Evolutionary conservation across 2,329 filamentous ascomycete species (phyloP), one percentile per base, ranked within the genome.

Genomic region (Cordyceps cateniannulata): DNA sequence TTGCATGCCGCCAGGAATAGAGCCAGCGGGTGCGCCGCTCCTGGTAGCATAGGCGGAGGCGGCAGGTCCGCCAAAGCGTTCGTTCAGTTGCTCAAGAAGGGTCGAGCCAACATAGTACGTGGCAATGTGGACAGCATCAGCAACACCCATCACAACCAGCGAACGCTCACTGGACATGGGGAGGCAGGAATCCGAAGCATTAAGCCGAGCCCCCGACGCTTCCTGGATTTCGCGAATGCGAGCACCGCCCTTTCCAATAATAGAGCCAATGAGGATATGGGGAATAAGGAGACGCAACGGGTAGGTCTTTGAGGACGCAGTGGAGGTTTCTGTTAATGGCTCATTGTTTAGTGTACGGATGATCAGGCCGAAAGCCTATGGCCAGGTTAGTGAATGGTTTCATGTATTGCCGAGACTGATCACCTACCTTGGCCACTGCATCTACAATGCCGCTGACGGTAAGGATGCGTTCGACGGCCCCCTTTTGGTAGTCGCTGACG

Each of bases 91-190:
- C 80, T 99, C 95, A 52, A 96, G 88, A 27, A 99, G 84, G n/a
- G 95, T 99, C 75, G 93, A 96, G 60, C 93, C 93, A 65, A 99
- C 93, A 71, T 99, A 99, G 80, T 98, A 99, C 42, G 95, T 96
- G 53, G 95, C 95, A 75, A 99, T 99, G 77, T 99, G 95, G 53
- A 99, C 93, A 62, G 95, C 93, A 78, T 99, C 95, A 59, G 95
- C 95, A 62, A 99, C 95, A 73, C 95, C 95, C 76, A 98, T 91
- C 32, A 99, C 93, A 56, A 99, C 93, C 53, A 99, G 85, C n/a
- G 95, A 98, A 52, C 95, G 90, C 78, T 99, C 95, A 62, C 92
- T 96, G 20, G 95, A 99, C 63, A 97, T 84, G 53, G 95, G 95
- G 60, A 99, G 84, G 72, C 93, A 96, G 5, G 92, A 89, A 74